Evolutionary conservation across 805 yeast species (phyloP).

Genomic region (Ogataea henricii): DNA sequence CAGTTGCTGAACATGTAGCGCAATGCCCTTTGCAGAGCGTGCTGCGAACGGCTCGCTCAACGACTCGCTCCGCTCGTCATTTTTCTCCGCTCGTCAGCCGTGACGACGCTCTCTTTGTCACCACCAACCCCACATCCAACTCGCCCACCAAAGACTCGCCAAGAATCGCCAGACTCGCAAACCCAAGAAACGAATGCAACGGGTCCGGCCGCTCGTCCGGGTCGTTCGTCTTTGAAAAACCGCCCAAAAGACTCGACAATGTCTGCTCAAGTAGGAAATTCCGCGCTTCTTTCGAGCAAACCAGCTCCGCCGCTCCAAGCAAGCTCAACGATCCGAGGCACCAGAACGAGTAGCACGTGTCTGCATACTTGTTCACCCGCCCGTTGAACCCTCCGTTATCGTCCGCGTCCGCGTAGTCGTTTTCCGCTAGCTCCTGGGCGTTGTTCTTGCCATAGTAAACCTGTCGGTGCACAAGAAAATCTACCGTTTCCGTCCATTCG

Average conservation of each 20-base stretch:
- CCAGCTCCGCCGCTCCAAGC: slow-evolving; percentile 34
- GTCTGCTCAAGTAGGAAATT: slow-evolving; percentile 54
- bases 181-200: slow-evolving; percentile 62
- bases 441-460: slow-evolving; percentile 40
- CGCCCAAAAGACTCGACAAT: slow-evolving; percentile 69
- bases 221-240: slow-evolving; percentile 65
- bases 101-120: slow-evolving; percentile 21
- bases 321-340: slow-evolving; percentile 57
- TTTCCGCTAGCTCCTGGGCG: slow-evolving; percentile 26
- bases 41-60: too few relatives aligned
- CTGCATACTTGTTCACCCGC: slow-evolving; percentile 78
- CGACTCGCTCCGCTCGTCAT: neutral
- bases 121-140: slow-evolving; percentile 27
- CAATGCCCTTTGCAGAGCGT: too few relatives aligned
- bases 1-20: too few relatives aligned
- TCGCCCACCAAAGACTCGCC: slow-evolving; percentile 17
- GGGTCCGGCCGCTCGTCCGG: slow-evolving; percentile 65
- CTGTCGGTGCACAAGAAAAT: slow-evolving; percentile 71
- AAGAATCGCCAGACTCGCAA: slow-evolving; percentile 51
- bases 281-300: slow-evolving; percentile 39
- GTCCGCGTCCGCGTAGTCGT: slow-evolving; percentile 39
- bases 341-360: slow-evolving; percentile 92
- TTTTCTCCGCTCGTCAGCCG: slow-evolving; percentile 2
- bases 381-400: slow-evolving; percentile 87
- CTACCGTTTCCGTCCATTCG: slow-evolving; percentile 43